Evolutionary conservation across 2,329 filamentous ascomycete genomes (phyloP).

Genomic region (Exophiala dermatitidis): DNA sequence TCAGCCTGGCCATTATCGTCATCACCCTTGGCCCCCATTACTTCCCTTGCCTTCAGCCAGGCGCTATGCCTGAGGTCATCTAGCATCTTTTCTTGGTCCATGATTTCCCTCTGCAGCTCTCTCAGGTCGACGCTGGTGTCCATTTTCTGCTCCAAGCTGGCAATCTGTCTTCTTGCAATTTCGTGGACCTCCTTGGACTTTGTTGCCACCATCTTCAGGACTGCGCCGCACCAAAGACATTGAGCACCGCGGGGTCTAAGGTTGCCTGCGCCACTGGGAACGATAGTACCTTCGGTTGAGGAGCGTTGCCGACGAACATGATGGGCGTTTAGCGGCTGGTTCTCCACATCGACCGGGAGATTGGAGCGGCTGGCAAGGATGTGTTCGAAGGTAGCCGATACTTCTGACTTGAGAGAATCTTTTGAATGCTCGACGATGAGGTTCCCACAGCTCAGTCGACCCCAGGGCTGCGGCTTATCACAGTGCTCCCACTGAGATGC

Average conservation of each 20-base stretch:
- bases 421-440: constrained; percentile 14
- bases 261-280: background rate
- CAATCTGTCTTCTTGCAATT: constrained; percentile 9
- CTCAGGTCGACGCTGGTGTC: constrained; percentile 5
- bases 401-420: background rate
- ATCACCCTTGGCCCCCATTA: constrained; percentile 1
- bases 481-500: constrained; percentile 11
- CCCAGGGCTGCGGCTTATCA: constrained; percentile 16
- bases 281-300: background rate
- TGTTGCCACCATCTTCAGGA: constrained; percentile 15
- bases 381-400: background rate
- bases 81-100: constrained; percentile 6
- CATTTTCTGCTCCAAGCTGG: constrained; percentile 11
- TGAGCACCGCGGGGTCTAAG: background rate
- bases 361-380: constrained; percentile 4
- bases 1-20: background rate
- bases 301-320: background rate
- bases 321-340: background rate
- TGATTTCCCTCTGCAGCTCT: constrained; percentile 8
- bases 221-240: constrained; percentile 16
- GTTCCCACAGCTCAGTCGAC: constrained; percentile 17
- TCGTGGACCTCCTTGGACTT: constrained; percentile 20
- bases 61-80: constrained; percentile 12
- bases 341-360: background rate
- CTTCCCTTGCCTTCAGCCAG: constrained; percentile 4